Evolutionary conservation across 2,329 filamentous ascomycete genomes (phyloP), one percentile per base, ranked within the genome.

Genomic region (Arachnopeziza araneosa): DNA sequence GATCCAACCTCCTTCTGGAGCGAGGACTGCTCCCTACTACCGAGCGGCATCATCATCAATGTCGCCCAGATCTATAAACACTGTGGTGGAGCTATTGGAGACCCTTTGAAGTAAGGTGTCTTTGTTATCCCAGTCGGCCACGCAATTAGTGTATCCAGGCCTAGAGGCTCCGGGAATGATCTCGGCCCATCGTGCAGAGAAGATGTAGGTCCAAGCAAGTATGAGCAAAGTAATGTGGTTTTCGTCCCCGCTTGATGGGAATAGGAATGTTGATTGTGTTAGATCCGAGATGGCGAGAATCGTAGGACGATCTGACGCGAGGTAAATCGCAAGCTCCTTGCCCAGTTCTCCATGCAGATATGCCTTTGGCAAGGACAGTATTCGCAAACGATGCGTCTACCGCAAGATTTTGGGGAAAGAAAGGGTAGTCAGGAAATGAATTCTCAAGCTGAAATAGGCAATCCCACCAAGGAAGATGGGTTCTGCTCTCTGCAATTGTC

Each of bases 161-260:
- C 58, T 58, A 60, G 52, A 53, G 22, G 66, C 67, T 36, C 62
- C 66, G 21, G 69, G 67, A 49, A 73, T 68, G 54, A 72, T 59
- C 60, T 72, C 69, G 5, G 69, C 68, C 69, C 69, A 73, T 62
- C 67, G 60, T 44, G 71, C 68, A 22, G 71, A 70, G n/a, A 73
- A 68, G 23, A 71, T 66, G 53, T 73, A 71, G 8, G 69, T 63
- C 68, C 70, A 71, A 17, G 69, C 67, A 54, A 70, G 63, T 56
- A 71, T 60, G 8, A 72, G 65, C 19, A 71, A 26, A 50, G 66
- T 58, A 56, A 65, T 64, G 56, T 67, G 64, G 44, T 63, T 53
- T 21, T 64, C 44, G 17, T 66, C 61, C 21, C 60, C 62, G 50
- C 24, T 44, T 60, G 19, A 44, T 59, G 22, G 58, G 49, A 62